Evolutionary conservation across 768 basidiomycete genomes (phyloP).

Genomic region (Polyporus arcularius): DNA sequence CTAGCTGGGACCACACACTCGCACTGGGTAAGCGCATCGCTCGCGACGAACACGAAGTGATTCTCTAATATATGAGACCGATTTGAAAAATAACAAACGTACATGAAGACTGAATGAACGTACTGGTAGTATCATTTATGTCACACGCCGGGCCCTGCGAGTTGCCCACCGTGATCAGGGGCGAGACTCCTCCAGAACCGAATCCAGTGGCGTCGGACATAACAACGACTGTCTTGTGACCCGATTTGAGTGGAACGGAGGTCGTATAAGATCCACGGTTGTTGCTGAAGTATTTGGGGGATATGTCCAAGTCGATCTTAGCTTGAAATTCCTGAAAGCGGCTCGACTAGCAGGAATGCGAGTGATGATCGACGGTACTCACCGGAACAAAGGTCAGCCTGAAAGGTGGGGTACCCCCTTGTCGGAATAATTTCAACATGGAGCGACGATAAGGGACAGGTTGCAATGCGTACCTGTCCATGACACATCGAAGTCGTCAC

Average conservation of each 20-base stretch:
- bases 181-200: slow-evolving; percentile 46
- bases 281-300: slow-evolving; percentile 52
- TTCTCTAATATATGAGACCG: neutral
- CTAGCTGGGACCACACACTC: neutral
- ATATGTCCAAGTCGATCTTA: slow-evolving; percentile 37
- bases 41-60: slow-evolving; percentile 7
- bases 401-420: slow-evolving; percentile 63
- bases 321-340: neutral
- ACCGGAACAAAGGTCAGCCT: slow-evolving; percentile 44
- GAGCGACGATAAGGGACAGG: neutral
- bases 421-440: no score
- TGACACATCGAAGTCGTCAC: slow-evolving; percentile 56
- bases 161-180: slow-evolving; percentile 5
- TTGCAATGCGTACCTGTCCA: slow-evolving; percentile 59
- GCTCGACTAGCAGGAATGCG: no score
- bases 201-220: slow-evolving; percentile 81
- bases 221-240: slow-evolving; percentile 49
- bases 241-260: slow-evolving; percentile 43
- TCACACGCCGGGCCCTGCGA: neutral
- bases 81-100: neutral
- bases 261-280: slow-evolving; percentile 53
- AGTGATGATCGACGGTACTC: slow-evolving; percentile 39
- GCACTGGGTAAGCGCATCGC: slow-evolving; percentile 15
- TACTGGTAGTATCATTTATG: slow-evolving; percentile 6
- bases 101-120: neutral